These are phyloP conservation scores for Phaffia tasmanica DNA, from an alignment of 768 basidiomycete genomes.

Conservation along the genomic window DNA sequence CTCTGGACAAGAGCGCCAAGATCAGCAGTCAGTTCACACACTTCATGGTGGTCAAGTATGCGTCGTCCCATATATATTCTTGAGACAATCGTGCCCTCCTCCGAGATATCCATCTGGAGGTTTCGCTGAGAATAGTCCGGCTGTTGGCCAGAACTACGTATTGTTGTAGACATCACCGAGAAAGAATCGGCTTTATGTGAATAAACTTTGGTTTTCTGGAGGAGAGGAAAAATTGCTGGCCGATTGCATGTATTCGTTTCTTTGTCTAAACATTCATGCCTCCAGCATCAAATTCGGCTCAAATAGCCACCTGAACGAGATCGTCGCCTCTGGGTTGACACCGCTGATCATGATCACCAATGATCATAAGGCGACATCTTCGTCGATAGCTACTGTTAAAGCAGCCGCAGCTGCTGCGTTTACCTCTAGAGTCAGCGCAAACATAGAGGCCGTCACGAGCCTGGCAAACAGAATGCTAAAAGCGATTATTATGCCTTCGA, in stretches of 20 bases:
- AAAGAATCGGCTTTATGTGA: conserved; percentile 72
- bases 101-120: too few relatives aligned
- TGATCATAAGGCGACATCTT: conserved; percentile 71
- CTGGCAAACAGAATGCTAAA: not conserved
- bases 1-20: too few relatives aligned
- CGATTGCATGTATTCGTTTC: too few relatives aligned
- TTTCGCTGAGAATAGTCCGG: conserved; percentile 70
- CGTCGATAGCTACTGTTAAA: conserved; percentile 3
- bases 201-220: conserved; percentile 9
- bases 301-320: conserved; percentile 62
- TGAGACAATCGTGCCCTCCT: conserved; percentile 83
- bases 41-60: too few relatives aligned
- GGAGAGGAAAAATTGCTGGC: not conserved
- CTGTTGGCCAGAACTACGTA: conserved; percentile 94
- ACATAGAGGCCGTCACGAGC: not conserved
- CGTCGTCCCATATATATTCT: too few relatives aligned
- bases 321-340: conserved; percentile 70
- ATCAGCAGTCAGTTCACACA: too few relatives aligned
- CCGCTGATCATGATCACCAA: conserved; percentile 97
- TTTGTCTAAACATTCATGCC: too few relatives aligned
- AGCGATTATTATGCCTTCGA: conserved; percentile 21
- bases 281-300: conserved; percentile 69
- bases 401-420: too few relatives aligned
- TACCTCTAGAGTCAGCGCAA: not conserved
- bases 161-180: conserved; percentile 96